Evolutionary conservation across 495 filamentous ascomycete genomes (phyloP).

Genomic region (Penicillium canescens): DNA sequence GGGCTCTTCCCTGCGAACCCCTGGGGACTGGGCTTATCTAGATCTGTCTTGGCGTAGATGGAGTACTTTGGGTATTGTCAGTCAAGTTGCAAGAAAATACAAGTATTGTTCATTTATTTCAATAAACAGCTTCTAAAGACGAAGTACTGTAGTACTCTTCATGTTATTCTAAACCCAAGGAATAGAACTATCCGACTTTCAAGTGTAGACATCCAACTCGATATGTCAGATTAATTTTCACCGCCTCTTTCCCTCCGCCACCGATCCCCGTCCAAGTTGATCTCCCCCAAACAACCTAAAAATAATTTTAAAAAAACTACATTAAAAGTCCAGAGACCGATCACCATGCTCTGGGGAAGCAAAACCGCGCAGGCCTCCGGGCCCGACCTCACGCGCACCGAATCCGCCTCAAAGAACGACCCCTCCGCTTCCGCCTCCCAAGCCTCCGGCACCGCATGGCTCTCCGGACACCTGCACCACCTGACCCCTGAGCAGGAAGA

Average conservation of each 20-base stretch:
- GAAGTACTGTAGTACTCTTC: no score
- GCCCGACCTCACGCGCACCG: slow-evolving; percentile 25
- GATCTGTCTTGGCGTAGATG: no score
- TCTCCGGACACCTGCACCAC: slow-evolving; percentile 71
- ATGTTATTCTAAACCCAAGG: no score
- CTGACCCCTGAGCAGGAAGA: slow-evolving; percentile 66
- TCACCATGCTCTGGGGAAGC: slow-evolving; percentile 37
- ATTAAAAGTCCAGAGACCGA: neutral
- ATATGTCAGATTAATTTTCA: slow-evolving; percentile 3
- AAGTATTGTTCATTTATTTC: no score
- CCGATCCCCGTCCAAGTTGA: neutral
- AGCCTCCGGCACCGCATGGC: slow-evolving; percentile 43
- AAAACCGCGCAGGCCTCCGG: slow-evolving; percentile 34
- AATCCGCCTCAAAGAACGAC: slow-evolving; percentile 39
- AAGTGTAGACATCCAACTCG: no score
- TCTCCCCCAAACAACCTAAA: neutral
- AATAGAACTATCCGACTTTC: no score
- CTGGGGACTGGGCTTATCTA: no score
- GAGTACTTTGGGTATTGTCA: no score
- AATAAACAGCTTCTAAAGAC: no score
- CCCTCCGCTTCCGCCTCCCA: slow-evolving; percentile 41
- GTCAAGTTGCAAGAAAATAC: no score
- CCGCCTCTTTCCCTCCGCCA: slow-evolving; percentile 4
- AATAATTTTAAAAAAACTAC: neutral
- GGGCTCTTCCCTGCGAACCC: no score